phyloP scores from a whole-genome alignment of 768 basidiomycete genomes.

The Hebeloma cylindrosporum region DNA sequence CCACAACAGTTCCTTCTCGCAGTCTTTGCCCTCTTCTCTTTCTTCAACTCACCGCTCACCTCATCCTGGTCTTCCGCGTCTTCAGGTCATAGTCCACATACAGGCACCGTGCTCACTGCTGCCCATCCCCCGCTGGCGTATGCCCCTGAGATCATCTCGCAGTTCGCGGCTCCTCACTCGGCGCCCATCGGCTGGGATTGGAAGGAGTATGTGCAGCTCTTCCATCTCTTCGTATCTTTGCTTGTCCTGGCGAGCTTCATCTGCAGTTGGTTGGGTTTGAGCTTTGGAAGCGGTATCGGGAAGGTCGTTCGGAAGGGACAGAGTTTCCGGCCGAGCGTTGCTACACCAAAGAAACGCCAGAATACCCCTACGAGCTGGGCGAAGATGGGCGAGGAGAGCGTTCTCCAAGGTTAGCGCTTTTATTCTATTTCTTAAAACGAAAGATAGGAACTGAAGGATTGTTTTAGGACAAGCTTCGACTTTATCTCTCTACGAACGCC shows the following conservation, averaged over 20 bases:
- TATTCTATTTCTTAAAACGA: slow-evolving; percentile 5
- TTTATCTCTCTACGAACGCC: slow-evolving; percentile 37
- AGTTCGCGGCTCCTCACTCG: slow-evolving; percentile 25
- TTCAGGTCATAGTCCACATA: slow-evolving; percentile 45
- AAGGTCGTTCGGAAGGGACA: slow-evolving; percentile 16
- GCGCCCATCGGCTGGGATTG: slow-evolving; percentile 39
- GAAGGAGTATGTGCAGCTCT: slow-evolving; percentile 55
- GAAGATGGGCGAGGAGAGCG: slow-evolving; percentile 30
- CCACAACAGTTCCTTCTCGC: slow-evolving; percentile 75
- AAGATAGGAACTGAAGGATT: slow-evolving; percentile 5
- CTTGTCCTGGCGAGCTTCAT: slow-evolving; percentile 60
- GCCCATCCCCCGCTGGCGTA: slow-evolving; percentile 34
- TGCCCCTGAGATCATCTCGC: slow-evolving; percentile 33
- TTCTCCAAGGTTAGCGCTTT: slow-evolving; percentile 31
- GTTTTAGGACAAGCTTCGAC: slow-evolving; percentile 22
- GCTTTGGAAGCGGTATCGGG: slow-evolving; percentile 17
- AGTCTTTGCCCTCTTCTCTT: slow-evolving; percentile 81
- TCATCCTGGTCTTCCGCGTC: slow-evolving; percentile 36
- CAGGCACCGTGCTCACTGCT: slow-evolving; percentile 55
- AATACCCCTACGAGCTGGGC: slow-evolving; percentile 26
- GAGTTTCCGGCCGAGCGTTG: slow-evolving; percentile 7
- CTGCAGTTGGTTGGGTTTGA: slow-evolving; percentile 34
- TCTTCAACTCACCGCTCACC: slow-evolving; percentile 76
- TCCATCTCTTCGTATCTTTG: slow-evolving; percentile 67
- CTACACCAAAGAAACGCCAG: neutral